These are phyloP conservation scores for Sisymbrium altissimum DNA, from an alignment of 345 rosid genomes.

Conservation along the genomic window DNA sequence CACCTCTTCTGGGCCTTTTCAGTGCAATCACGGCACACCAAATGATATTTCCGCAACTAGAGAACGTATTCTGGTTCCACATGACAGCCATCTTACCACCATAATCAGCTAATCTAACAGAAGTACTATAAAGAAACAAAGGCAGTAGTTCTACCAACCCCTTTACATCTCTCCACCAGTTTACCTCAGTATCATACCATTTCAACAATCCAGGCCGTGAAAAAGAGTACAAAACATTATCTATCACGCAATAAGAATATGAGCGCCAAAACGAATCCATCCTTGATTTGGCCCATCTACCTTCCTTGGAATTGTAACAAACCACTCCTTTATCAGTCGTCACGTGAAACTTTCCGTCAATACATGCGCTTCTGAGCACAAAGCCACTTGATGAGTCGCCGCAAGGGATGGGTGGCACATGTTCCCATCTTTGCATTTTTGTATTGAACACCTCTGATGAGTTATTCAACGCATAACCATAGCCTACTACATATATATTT, in stretches of 20 bases:
- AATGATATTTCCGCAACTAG: background rate
- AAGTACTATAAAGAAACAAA: background rate
- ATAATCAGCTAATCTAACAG: background rate
- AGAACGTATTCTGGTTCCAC: background rate
- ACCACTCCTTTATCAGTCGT: slow-evolving; percentile 32
- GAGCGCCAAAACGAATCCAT: background rate
- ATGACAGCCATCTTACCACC: background rate
- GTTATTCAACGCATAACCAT: background rate
- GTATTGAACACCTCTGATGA: background rate
- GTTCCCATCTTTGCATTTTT: background rate
- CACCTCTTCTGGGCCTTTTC: too few relatives aligned
- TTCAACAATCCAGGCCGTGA: background rate
- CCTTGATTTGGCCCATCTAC: background rate
- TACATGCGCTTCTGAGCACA: background rate
- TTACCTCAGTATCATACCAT: background rate
- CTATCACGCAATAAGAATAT: background rate
- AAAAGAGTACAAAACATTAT: background rate
- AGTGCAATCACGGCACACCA: background rate
- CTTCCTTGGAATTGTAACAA: slow-evolving; percentile 39
- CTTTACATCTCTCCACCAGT: background rate
- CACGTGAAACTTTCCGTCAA: background rate
- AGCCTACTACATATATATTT: background rate
- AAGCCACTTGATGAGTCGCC: background rate
- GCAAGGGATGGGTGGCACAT: background rate
- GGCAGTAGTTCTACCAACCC: background rate